A percentile compares a stretch with the other conserved stretches of the same genome.
Evolutionary conservation across 2,329 filamentous ascomycete species (phyloP).

Genomic region (Fusarium sp.): DNA sequence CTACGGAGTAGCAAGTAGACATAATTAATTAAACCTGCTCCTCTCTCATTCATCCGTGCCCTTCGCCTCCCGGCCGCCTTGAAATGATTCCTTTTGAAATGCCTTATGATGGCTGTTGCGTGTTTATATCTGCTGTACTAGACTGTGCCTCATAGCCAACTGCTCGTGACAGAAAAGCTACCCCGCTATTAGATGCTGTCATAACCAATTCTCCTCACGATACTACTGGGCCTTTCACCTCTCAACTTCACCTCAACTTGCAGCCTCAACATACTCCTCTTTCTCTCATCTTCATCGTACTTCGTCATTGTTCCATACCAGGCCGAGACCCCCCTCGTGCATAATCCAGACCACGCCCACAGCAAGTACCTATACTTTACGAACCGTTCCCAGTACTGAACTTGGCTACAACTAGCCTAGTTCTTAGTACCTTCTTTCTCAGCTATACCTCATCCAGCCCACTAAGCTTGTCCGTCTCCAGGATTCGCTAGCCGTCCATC

Average conservation of each 20-base stretch:
- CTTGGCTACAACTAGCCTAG: slow-evolving; percentile 28
- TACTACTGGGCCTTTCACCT: not conserved
- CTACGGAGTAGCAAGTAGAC: not conserved
- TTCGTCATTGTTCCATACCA: slow-evolving; percentile 30
- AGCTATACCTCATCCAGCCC: slow-evolving; percentile 34
- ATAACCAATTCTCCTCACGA: slow-evolving; percentile 9
- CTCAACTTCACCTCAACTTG: not conserved
- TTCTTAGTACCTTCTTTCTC: slow-evolving; percentile 24
- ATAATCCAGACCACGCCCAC: slow-evolving; percentile 29
- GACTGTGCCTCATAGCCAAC: slow-evolving; percentile 16
- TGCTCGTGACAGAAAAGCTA: slow-evolving; percentile 29
- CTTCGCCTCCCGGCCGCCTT: not conserved
- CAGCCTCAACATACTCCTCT: not conserved
- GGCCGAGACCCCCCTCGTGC: slow-evolving; percentile 32
- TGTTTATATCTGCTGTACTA: not conserved
- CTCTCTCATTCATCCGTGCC: not conserved
- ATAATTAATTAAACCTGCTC: not conserved
- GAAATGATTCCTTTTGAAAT: slow-evolving; percentile 4
- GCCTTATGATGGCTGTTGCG: not conserved
- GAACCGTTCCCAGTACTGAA: slow-evolving; percentile 28
- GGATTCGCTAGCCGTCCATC: slow-evolving; percentile 39
- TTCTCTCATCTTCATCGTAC: slow-evolving; percentile 12
- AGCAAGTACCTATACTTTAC: slow-evolving; percentile 34
- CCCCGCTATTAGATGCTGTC: slow-evolving; percentile 34
- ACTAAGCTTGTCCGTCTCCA: slow-evolving; percentile 33